These are phyloP conservation scores for Clonostachys rhizophaga DNA, from an alignment of 2,329 filamentous ascomycete genomes.

Conservation along the genomic window DNA sequence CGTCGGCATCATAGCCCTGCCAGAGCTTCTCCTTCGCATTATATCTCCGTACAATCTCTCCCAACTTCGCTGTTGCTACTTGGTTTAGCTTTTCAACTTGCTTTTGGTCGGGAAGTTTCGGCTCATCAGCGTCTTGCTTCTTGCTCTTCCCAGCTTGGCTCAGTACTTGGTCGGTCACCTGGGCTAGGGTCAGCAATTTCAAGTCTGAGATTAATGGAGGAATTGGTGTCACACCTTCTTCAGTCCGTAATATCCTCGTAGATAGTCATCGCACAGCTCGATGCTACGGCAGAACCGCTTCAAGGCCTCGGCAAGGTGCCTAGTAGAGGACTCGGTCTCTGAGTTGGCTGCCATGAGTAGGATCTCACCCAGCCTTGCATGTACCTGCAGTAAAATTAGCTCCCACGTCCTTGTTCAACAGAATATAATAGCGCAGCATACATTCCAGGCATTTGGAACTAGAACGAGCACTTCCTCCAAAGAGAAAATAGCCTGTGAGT, in stretches of 20 bases:
- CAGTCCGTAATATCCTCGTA: constrained; percentile 89
- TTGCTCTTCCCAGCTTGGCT: constrained; percentile 36
- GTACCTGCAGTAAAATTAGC: constrained; percentile 51
- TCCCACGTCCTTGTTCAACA: neutral
- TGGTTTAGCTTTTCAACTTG: constrained; percentile 67
- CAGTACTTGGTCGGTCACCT: constrained; percentile 48
- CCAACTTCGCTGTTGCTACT: constrained; percentile 67
- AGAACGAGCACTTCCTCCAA: constrained; percentile 87
- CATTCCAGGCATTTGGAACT: constrained; percentile 92
- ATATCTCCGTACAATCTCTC: constrained; percentile 68
- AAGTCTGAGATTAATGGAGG: neutral
- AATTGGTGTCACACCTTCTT: constrained; percentile 57
- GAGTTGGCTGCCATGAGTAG: constrained; percentile 63
- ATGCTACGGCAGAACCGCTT: constrained; percentile 86
- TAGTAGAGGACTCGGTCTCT: constrained; percentile 33
- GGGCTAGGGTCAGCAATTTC: neutral
- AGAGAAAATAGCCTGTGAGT: constrained; percentile 79
- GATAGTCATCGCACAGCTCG: constrained; percentile 88
- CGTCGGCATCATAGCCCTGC: constrained; percentile 67
- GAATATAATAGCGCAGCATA: constrained; percentile 35
- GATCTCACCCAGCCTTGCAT: constrained; percentile 82
- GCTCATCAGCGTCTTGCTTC: constrained; percentile 40
- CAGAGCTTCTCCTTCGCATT: constrained; percentile 58
- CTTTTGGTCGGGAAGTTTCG: constrained; percentile 48
- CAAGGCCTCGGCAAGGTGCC: constrained; percentile 65